Evolutionary conservation across 768 basidiomycete species (phyloP).

Genomic region (Tephrocybe rancida): DNA sequence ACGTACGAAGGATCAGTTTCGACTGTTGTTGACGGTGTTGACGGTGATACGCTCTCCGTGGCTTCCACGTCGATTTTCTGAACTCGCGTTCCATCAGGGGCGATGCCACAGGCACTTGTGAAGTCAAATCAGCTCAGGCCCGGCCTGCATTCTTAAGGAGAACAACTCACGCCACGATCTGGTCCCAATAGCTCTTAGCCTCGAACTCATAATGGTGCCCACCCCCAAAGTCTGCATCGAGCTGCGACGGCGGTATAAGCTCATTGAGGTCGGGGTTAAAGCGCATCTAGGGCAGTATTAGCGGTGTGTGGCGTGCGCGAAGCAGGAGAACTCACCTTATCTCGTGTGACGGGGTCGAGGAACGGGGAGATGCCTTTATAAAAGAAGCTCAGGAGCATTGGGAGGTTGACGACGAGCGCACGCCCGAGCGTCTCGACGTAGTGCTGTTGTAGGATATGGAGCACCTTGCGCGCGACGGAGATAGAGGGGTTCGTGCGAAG

Average conservation of each 20-base stretch:
- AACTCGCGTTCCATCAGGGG: constrained; percentile 55
- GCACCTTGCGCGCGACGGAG: constrained; percentile 75
- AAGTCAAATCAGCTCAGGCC: no score
- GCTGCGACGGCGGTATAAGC: constrained; percentile 72
- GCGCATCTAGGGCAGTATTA: constrained; percentile 59
- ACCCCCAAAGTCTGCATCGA: constrained; percentile 86
- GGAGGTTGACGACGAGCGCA: constrained; percentile 82
- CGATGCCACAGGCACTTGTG: constrained; percentile 54
- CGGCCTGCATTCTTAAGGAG: no score
- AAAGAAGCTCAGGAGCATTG: constrained; percentile 72
- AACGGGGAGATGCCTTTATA: constrained; percentile 86
- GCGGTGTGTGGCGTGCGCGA: no score
- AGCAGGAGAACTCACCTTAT: constrained; percentile 58
- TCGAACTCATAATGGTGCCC: constrained; percentile 76
- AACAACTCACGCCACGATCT: constrained; percentile 62
- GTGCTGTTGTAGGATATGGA: constrained; percentile 83
- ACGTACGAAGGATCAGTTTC: constrained; percentile 6
- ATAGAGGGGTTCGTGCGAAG: constrained; percentile 84
- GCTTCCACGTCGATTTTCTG: constrained; percentile 16
- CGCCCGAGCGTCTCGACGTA: constrained; percentile 89
- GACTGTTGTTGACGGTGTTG: not conserved
- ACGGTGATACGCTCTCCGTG: not conserved
- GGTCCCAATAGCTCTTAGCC: constrained; percentile 75
- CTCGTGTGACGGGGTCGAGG: constrained; percentile 84
- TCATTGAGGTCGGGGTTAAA: constrained; percentile 85